Base-by-base conservation (phyloP, 768 basidiomycete species). In the Imleria badia region DNA sequence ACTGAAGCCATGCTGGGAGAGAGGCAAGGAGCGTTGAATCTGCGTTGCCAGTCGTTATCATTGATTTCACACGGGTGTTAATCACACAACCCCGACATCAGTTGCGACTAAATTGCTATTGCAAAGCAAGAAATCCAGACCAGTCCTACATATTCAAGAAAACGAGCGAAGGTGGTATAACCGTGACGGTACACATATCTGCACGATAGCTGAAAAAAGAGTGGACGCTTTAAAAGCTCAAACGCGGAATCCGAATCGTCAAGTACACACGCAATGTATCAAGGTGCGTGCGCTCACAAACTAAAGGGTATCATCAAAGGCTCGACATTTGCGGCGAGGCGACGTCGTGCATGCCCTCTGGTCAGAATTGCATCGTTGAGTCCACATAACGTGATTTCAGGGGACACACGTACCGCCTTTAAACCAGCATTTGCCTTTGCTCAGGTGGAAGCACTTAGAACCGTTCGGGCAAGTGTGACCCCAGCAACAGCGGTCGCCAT, bases 401-500 rank as follows among this genome's bases (percentile, higher is more conserved):
- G 22, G 8, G 35, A 48, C 13, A 30, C 10, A 72, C 80, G 63
- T 52, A 80, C 79, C 71, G 60, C 86, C 89, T 79, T 91, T 91
- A 72, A 92, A 92, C 88, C 90, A 91, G 66, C 90, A 92, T 72
- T 87, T 91, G 40, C 89, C 89, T 66, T 86, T 89, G 72, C 81
- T 82, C 30, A 86, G 73, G 68, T 87, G 86, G 43, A 70, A 73
- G 62, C 86, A 87, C 63, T 81, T 82, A 17, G 79, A 78, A n/a
- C 90, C 90, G 60, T 86, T 86, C 14, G 90, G 90, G 62, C 90
- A 92, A 22, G 82, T 75, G 66, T 92, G 90, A 9, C 90, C 90
- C 88, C 89, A 91, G 69, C 89, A 91, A 64, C 89, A 92, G 55
- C 74, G 74, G 40, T 83, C 81, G 39, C 86, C 89, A 59, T 84